Evolutionary conservation across 2,329 filamentous ascomycete species (phyloP), one percentile per base, ranked within the genome.

Genomic region (Calonectria honghensis): DNA sequence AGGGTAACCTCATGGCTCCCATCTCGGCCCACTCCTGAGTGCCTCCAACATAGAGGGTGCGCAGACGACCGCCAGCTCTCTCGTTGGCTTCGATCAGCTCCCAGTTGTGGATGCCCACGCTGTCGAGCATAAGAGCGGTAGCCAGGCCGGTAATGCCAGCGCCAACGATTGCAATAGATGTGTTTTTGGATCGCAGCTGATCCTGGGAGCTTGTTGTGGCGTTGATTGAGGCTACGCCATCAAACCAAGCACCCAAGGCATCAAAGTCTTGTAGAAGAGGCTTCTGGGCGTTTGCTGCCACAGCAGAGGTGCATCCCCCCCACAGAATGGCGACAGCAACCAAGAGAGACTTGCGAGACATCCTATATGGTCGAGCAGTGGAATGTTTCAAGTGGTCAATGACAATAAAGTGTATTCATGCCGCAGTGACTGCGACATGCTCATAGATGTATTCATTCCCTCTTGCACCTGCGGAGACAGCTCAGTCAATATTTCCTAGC

Each of bases 1-100:
- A 86, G 0, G 92, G 92, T 76, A 94, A 91, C 2, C 92, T 86
- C 91, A 94, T 93, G 0, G 91, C 91, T 0, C 92, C 92, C 90
- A 88, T 89, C 80, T 93, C 92, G 0, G 67, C 64, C 37, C 68
- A 76, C 18, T 74, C 67, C 3, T 69, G 54, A 3, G 67, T 74
- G 74, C 88, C 90, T 4, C 88, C 88, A 2, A 94, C 87, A 71
- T 94, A 94, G 70, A 88, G 88, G 2, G 92, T 94, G 73, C 91
- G 90, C 0, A 94, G 89, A 31, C 93, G 89, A 4, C 92, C 92
- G 20, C 93, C 93, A 18, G 94, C 87, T 10, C 92, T 87, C 50
- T 90, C 82, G 7, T 88, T 89, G 0, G 91, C 90, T 81, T 94
- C 93, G 24, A 92, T 86, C 70, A 94, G 92, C 59, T 89, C 88